Conservation (phyloP, 2,329 filamentous ascomycete genomes). For the Cytospora paraplurivora region DNA sequence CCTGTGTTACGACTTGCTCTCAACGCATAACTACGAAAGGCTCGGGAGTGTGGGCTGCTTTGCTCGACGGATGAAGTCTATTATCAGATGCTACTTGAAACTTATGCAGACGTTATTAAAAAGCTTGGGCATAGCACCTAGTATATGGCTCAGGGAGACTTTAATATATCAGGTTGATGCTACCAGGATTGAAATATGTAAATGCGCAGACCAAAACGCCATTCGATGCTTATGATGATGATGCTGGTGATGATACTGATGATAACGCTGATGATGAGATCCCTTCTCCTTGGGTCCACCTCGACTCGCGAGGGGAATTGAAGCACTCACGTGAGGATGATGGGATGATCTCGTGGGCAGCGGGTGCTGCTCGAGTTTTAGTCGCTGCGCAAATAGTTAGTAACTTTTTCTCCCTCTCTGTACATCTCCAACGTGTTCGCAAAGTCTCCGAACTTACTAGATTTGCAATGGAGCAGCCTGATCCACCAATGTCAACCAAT, state of each 20-base stretch:
- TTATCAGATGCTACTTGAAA: slow-evolving; percentile 3
- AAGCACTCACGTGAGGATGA: background rate
- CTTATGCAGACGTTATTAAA: slow-evolving; percentile 14
- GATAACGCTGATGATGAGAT: background rate
- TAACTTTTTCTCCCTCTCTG: background rate
- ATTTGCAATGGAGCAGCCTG: slow-evolving; percentile 95
- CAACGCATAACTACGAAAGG: background rate
- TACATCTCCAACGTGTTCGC: background rate
- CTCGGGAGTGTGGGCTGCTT: background rate
- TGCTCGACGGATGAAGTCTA: background rate
- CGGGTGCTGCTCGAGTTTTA: background rate
- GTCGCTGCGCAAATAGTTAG: slow-evolving; percentile 13
- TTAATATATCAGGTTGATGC: slow-evolving; percentile 4
- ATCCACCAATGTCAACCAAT: slow-evolving; percentile 97
- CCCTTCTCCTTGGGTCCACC: background rate
- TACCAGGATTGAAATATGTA: slow-evolving; percentile 3
- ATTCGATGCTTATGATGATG: slow-evolving; percentile 11
- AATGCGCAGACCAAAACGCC: slow-evolving; percentile 20
- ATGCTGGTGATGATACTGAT: slow-evolving; percentile 7
- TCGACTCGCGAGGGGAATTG: background rate
- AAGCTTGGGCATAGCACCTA: background rate
- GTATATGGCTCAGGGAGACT: background rate
- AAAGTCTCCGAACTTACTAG: slow-evolving; percentile 65
- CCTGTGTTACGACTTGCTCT: background rate
- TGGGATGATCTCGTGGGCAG: background rate